A percentile compares a stretch with the other conserved stretches of the same genome.
These are phyloP conservation scores for Dichomitus squalens DNA, from an alignment of 1,284 basidiomycete genomes.

Conservation along the genomic window DNA sequence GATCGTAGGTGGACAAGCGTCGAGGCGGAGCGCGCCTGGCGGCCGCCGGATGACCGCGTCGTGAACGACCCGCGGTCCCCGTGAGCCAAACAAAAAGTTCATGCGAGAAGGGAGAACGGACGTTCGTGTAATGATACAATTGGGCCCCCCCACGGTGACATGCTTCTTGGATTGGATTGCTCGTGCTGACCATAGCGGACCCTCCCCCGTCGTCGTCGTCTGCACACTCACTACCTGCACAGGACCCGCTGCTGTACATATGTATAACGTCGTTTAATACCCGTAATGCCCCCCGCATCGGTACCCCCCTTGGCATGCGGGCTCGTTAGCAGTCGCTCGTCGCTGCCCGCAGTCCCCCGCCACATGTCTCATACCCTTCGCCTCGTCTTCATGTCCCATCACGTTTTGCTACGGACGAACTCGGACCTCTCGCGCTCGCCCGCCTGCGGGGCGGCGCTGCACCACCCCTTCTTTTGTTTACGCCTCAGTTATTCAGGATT, in stretches of 20 bases:
- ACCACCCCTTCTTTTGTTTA: too few relatives aligned
- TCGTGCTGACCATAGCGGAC: neutral
- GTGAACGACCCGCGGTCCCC: slow-evolving; percentile 2
- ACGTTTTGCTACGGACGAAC: too few relatives aligned
- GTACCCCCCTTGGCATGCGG: neutral
- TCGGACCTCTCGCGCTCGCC: too few relatives aligned
- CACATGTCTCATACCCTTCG: neutral
- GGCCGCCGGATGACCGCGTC: slow-evolving; percentile 21
- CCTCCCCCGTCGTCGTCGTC: too few relatives aligned
- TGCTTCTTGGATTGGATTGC: neutral
- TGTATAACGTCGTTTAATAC: slow-evolving; percentile 1
- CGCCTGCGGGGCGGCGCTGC: too few relatives aligned
- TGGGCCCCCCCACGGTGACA: neutral
- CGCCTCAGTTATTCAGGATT: neutral
- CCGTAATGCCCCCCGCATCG: neutral
- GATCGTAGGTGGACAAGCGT: slow-evolving; percentile 8
- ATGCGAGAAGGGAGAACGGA: neutral
- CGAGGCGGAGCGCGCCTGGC: slow-evolving; percentile 14
- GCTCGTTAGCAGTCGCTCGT: neutral
- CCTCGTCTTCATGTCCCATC: too few relatives aligned
- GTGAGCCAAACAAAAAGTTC: too few relatives aligned
- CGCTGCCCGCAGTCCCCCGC: neutral
- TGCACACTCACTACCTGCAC: neutral
- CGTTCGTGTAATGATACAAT: neutral
- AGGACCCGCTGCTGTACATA: neutral